These are phyloP conservation scores for Mercurialis annua DNA, from an alignment of 345 rosid species.

Conservation along the genomic window DNA sequence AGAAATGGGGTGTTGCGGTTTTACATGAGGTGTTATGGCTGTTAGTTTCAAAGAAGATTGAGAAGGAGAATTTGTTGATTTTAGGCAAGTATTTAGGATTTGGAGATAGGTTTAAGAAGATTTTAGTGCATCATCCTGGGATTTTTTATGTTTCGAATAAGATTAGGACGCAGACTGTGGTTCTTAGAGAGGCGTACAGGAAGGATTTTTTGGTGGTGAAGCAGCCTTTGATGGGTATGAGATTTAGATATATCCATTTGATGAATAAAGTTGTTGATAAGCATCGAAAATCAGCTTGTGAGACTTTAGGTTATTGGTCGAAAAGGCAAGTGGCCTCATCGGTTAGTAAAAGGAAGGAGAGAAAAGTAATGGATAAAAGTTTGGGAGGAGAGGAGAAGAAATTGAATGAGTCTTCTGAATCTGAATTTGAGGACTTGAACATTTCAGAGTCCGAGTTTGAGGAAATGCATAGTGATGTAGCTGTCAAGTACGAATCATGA, in stretches of 20 bases:
- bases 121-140: slow-evolving; percentile 71
- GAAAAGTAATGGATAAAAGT: not conserved
- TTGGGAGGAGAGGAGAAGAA: not conserved
- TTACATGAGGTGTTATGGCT: slow-evolving; percentile 72
- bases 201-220: slow-evolving; percentile 59
- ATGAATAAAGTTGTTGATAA: slow-evolving; percentile 40
- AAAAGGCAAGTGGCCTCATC: not conserved
- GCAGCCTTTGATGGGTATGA: slow-evolving; percentile 81
- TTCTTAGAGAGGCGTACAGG: slow-evolving; percentile 70
- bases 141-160: slow-evolving; percentile 79
- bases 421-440: slow-evolving; percentile 2
- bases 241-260: slow-evolving; percentile 66
- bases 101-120: slow-evolving; percentile 57
- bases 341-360: not conserved
- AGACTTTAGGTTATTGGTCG: not conserved
- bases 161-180: slow-evolving; percentile 76
- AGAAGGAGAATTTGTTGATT: slow-evolving; percentile 52
- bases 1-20: slow-evolving; percentile 77
- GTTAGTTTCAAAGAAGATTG: slow-evolving; percentile 72
- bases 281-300: slow-evolving; percentile 1
- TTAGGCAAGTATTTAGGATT: slow-evolving; percentile 71
- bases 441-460: slow-evolving; percentile 3
- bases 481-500: not conserved
- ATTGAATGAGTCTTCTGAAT: slow-evolving; percentile 6
- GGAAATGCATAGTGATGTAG: not conserved